Conservation (phyloP, 495 filamentous ascomycete species). For the Rhypophila decipiens region DNA sequence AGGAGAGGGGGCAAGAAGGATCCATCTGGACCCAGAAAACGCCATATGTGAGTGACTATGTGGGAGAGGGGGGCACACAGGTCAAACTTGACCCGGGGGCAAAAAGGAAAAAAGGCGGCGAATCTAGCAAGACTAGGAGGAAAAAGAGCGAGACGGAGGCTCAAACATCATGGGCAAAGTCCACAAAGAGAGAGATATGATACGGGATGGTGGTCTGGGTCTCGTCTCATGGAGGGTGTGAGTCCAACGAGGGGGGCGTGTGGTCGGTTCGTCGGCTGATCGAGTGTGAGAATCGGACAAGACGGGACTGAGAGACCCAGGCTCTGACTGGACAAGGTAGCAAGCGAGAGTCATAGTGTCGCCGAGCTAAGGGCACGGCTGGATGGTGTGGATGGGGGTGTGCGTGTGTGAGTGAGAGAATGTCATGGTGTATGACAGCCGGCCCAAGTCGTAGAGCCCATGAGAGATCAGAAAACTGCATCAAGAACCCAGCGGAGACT, state of each 20-base stretch:
- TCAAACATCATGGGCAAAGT: slow-evolving; percentile 17
- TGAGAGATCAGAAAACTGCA: slow-evolving; percentile 13
- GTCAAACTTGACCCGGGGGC: slow-evolving; percentile 15
- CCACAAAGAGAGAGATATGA: slow-evolving; percentile 3
- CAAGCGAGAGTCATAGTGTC: no score
- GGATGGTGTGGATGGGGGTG: slow-evolving; percentile 20
- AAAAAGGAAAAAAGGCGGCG: slow-evolving; percentile 15
- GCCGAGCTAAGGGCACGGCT: no score
- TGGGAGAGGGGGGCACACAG: slow-evolving; percentile 19
- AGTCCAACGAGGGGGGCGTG: slow-evolving; percentile 6
- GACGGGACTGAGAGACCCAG: slow-evolving; percentile 5
- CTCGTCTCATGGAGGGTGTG: no score
- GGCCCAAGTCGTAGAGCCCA: slow-evolving; percentile 4
- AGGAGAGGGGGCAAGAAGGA: slow-evolving; percentile 15
- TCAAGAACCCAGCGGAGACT: slow-evolving; percentile 7
- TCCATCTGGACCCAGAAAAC: slow-evolving; percentile 17
- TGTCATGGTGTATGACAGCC: slow-evolving; percentile 22
- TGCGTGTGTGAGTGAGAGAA: no score
- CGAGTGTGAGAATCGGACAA: slow-evolving; percentile 15
- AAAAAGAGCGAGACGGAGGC: slow-evolving; percentile 21
- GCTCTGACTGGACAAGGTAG: slow-evolving; percentile 3
- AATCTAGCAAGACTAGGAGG: slow-evolving; percentile 12
- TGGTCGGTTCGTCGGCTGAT: slow-evolving; percentile 2
- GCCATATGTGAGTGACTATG: slow-evolving; percentile 9
- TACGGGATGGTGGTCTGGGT: slow-evolving; percentile 18